Conservation (phyloP, 2,329 filamentous ascomycete genomes). For the Colletotrichum falcatum region DNA sequence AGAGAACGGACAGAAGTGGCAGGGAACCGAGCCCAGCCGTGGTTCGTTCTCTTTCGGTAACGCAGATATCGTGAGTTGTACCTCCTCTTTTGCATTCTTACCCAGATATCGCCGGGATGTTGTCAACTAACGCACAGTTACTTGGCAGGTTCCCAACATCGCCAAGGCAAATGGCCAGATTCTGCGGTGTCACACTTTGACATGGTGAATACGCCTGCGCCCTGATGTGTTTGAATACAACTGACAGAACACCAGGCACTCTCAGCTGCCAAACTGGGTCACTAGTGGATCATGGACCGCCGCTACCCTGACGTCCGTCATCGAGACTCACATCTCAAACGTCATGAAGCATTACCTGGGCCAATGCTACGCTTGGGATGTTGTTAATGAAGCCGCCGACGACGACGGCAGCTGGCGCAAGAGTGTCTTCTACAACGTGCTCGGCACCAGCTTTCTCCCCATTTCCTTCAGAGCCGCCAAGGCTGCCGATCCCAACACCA, state of each 20-base stretch:
- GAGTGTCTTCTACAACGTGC: slow-evolving; percentile 59
- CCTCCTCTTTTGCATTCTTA: too few relatives aligned
- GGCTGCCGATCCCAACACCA: slow-evolving; percentile 58
- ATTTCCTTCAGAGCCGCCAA: slow-evolving; percentile 62
- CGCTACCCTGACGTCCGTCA: slow-evolving; percentile 47
- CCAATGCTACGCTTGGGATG: slow-evolving; percentile 63
- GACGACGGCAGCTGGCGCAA: slow-evolving; percentile 61
- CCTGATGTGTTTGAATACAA: slow-evolving; percentile 28
- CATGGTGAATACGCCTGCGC: slow-evolving; percentile 55
- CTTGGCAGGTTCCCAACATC: slow-evolving; percentile 54
- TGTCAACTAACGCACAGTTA: neutral
- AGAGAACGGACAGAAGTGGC: slow-evolving; percentile 64
- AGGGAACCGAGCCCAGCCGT: neutral
- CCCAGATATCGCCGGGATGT: rapidly evolving
- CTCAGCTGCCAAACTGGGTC: slow-evolving; percentile 45
- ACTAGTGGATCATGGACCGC: slow-evolving; percentile 38
- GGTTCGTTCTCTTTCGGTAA: slow-evolving; percentile 25
- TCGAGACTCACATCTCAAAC: slow-evolving; percentile 65
- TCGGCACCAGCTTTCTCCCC: slow-evolving; percentile 63
- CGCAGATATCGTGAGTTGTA: slow-evolving; percentile 36
- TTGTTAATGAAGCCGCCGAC: slow-evolving; percentile 60
- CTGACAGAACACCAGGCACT: slow-evolving; percentile 28
- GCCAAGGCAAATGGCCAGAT: slow-evolving; percentile 62
- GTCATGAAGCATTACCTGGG: slow-evolving; percentile 58
- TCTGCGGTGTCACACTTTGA: slow-evolving; percentile 72